Evolutionary conservation across 768 basidiomycete genomes (phyloP), one percentile per base, ranked within the genome.

Genomic region (Phanerodontia chrysosporium): DNA sequence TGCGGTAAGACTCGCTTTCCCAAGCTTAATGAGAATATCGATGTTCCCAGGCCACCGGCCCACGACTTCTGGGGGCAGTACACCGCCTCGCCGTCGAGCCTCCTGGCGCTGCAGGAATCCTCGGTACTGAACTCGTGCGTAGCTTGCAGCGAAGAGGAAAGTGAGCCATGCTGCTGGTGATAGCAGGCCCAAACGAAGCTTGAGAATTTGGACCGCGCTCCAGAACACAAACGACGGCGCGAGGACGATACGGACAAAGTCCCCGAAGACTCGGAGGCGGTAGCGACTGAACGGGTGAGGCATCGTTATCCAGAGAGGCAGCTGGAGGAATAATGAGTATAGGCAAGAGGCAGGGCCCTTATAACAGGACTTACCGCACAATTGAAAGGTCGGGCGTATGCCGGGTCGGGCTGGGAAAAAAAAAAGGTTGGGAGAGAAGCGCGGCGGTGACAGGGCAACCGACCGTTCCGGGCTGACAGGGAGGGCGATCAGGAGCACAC

Each of bases 41-140:
- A 90, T 72, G 67, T 90, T 90, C n/a, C 89, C 89, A 3, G 87
- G 88, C 85, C 86, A 88, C 73, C 80, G 84, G 7, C 88, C 88
- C 18, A 79, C 73, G 16, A 89, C 82, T 21, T 77, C 72, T 49
- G 86, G 81, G 1, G 70, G 75, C 59, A 74, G 73, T 6, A 84
- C 84, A 5, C 80, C 79, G 14, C 85, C 69, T 30, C 73, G 76
- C 12, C 67, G 66, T 0, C 83, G 83, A 46, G 84, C 76, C 24
- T 39, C 32, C 72, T 71, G 21, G 61, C 62, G 52, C 52, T 85
- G 81, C 1, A 63, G 58, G 46, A 70, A 62, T 49, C 75, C 70
- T 13, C 64, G 61, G 58, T 78, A 73, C 16, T 71, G 63, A 3
- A 74, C 70, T 59, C 75, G 75, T 1, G 62, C 64, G 16, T 71